These are phyloP conservation scores for Candida glucosophila DNA, from an alignment of 1,139 yeast species.

Conservation along the genomic window DNA sequence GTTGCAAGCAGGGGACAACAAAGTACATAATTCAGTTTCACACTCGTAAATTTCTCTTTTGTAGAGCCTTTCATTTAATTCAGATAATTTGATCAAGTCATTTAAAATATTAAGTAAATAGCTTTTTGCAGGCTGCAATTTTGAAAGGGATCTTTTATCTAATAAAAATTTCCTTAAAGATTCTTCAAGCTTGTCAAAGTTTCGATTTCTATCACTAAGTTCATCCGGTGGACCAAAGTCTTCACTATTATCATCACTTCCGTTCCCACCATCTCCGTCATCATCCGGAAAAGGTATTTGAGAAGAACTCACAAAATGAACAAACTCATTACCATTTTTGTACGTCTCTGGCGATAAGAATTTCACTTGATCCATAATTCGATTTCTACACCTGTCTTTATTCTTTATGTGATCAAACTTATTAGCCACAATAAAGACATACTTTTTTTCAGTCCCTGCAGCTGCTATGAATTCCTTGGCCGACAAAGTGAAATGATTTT, in stretches of 20 bases:
- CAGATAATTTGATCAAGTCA: slow-evolving; percentile 58
- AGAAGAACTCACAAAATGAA: slow-evolving; percentile 82
- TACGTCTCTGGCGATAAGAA: slow-evolving; percentile 84
- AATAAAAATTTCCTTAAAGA: slow-evolving; percentile 79
- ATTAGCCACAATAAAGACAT: slow-evolving; percentile 90
- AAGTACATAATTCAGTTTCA: slow-evolving; percentile 36
- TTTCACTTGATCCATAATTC: slow-evolving; percentile 82
- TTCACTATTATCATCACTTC: slow-evolving; percentile 27
- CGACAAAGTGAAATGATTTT: slow-evolving; percentile 87
- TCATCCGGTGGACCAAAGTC: slow-evolving; percentile 10
- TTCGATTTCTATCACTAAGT: slow-evolving; percentile 37
- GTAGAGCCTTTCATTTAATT: slow-evolving; percentile 52
- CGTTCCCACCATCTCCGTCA: slow-evolving; percentile 21
- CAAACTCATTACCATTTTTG: slow-evolving; percentile 79
- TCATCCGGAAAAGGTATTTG: slow-evolving; percentile 27
- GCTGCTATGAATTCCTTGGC: slow-evolving; percentile 90
- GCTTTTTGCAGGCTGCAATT: slow-evolving; percentile 86
- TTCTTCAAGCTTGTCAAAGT: slow-evolving; percentile 78
- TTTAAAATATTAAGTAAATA: slow-evolving; percentile 60
- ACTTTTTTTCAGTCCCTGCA: slow-evolving; percentile 86
- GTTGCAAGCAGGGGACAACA: slow-evolving; percentile 44
- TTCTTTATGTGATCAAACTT: slow-evolving; percentile 79
- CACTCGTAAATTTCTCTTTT: slow-evolving; percentile 38
- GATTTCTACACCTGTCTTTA: slow-evolving; percentile 65
- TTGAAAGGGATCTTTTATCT: slow-evolving; percentile 83